phyloP scores from a whole-genome alignment of 495 filamentous ascomycete genomes.

The Penicillium paxilli region DNA sequence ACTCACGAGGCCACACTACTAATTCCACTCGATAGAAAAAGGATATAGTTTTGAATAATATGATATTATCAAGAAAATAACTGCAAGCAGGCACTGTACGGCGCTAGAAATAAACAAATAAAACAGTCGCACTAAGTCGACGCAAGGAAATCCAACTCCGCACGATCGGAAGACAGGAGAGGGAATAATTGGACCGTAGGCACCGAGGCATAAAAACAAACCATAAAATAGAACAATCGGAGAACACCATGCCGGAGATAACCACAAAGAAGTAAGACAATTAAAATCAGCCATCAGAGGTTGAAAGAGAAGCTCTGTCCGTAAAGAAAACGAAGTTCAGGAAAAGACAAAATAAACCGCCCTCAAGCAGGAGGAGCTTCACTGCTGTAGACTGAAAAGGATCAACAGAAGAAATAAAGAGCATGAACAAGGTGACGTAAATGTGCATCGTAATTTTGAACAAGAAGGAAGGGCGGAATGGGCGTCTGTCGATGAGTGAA shows the following conservation, averaged over 20 bases:
- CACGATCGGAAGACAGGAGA: slow-evolving; percentile 7
- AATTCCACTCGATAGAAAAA: neutral
- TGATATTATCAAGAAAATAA: slow-evolving; percentile 22
- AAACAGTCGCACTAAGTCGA: slow-evolving; percentile 2
- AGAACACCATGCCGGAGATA: slow-evolving; percentile 29
- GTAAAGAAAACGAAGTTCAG: neutral
- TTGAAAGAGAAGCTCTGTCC: slow-evolving; percentile 12
- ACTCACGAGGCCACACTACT: no score
- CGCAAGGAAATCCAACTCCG: slow-evolving; percentile 14
- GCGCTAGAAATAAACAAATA: slow-evolving; percentile 22
- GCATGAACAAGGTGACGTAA: slow-evolving; percentile 30
- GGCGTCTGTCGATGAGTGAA: slow-evolving; percentile 4
- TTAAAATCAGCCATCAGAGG: slow-evolving; percentile 13
- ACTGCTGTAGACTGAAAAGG: slow-evolving; percentile 18
- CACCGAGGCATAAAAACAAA: slow-evolving; percentile 17
- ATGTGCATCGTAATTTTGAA: slow-evolving; percentile 28
- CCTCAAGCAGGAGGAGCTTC: slow-evolving; percentile 6
- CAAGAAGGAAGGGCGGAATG: slow-evolving; percentile 18
- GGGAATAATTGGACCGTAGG: slow-evolving; percentile 23
- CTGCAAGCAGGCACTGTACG: slow-evolving; percentile 19
- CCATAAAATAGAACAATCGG: slow-evolving; percentile 20
- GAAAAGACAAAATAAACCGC: slow-evolving; percentile 8
- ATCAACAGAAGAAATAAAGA: slow-evolving; percentile 25
- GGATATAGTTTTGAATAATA: slow-evolving; percentile 3
- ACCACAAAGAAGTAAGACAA: slow-evolving; percentile 9